phyloP scores from a whole-genome alignment of 1,139 yeast genomes.

The Nadsonia commutata region DNA sequence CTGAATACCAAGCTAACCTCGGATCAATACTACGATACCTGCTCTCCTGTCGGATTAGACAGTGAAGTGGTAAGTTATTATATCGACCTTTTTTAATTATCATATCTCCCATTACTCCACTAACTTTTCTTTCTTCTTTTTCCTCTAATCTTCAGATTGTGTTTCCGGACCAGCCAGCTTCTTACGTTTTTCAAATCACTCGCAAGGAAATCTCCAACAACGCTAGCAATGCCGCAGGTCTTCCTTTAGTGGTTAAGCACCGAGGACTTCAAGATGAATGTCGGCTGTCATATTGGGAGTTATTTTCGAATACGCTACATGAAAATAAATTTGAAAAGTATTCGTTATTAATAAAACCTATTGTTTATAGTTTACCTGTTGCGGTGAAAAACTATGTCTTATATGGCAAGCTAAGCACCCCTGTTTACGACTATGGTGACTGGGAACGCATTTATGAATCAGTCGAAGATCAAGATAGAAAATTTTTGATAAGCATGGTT shows the following conservation, averaged over 20 bases:
- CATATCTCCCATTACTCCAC: too few species aligned
- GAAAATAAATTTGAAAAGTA: not conserved
- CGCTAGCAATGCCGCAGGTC: not conserved
- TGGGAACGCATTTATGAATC: not conserved
- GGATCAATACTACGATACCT: not conserved
- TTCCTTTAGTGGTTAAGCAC: not conserved
- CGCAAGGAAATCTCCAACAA: not conserved
- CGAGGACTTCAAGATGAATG: not conserved
- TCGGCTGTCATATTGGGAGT: not conserved
- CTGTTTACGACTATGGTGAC: not conserved
- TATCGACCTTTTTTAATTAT: too few species aligned
- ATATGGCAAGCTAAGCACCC: not conserved
- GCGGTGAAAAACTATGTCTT: not conserved
- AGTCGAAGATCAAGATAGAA: not conserved
- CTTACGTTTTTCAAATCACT: not conserved
- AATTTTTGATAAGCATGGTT: not conserved
- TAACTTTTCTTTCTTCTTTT: too few species aligned
- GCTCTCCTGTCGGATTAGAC: not conserved
- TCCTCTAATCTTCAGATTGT: too few species aligned
- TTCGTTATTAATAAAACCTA: not conserved
- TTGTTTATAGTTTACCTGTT: not conserved
- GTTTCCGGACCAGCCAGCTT: not conserved
- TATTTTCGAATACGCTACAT: not conserved
- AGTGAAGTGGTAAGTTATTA: not conserved
- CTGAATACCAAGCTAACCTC: constrained; percentile 26